Percentiles rank a stretch among this genome's conserved stretches.
These are phyloP conservation scores for Tetrapisispora phaffii DNA, from an alignment of 805 yeast genomes.

Conservation along the genomic window DNA sequence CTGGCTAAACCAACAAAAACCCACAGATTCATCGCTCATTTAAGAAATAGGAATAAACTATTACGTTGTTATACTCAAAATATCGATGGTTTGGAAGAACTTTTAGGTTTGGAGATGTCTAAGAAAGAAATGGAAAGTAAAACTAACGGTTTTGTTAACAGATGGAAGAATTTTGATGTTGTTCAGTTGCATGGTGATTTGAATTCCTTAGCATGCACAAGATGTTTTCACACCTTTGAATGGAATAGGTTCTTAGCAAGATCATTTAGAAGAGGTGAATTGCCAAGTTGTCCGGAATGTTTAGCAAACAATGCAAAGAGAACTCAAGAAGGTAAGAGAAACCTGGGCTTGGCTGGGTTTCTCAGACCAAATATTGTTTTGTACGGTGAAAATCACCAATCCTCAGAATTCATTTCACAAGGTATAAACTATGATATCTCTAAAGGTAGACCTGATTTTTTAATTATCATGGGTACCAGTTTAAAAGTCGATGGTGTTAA, in stretches of 20 bases:
- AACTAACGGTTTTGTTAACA: conserved; percentile 22
- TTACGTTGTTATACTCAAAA: conserved; percentile 89
- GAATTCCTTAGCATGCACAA: conserved; percentile 64
- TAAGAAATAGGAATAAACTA: conserved; percentile 55
- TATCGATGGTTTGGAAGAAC: conserved; percentile 77
- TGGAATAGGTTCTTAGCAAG: conserved; percentile 52
- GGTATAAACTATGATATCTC: conserved; percentile 56
- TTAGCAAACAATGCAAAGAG: conserved; percentile 45
- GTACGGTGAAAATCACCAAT: conserved; percentile 91
- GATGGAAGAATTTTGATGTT: conserved; percentile 62
- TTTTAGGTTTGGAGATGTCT: conserved; percentile 54
- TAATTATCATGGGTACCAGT: conserved; percentile 89
- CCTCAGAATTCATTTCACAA: conserved; percentile 64
- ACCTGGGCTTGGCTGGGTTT: conserved; percentile 60
- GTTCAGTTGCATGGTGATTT: conserved; percentile 89
- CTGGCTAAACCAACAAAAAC: conserved; percentile 75
- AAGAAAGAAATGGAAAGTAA: conserved; percentile 19
- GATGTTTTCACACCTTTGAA: conserved; percentile 45
- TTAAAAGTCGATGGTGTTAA: conserved; percentile 85
- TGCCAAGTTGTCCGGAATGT: conserved; percentile 75
- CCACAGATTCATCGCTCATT: conserved; percentile 56
- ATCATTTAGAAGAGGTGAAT: conserved; percentile 46
- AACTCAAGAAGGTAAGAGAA: conserved; percentile 59
- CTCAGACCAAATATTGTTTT: conserved; percentile 83
- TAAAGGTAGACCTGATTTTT: conserved; percentile 57